Evolutionary conservation across 306 rosid genomes (phyloP), one percentile per base, ranked within the genome.

Genomic region (Cicer yamashitae): DNA sequence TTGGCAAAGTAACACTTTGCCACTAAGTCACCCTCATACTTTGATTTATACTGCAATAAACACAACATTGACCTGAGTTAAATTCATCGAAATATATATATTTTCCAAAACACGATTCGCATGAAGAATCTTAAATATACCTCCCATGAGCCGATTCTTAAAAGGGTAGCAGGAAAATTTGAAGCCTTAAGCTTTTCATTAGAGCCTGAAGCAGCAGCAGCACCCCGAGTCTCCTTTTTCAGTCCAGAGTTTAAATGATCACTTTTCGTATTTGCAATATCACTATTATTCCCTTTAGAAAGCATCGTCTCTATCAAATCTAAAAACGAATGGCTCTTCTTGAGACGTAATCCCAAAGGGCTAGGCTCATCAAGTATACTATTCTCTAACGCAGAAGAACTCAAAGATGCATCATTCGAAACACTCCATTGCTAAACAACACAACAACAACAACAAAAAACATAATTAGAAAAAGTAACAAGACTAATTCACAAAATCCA

Each of bases 1-100:
- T 91, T 93, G 5, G 97, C 98, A 79, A 89, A 93, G 78, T 93
- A 93, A 83, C 93, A 93, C 72, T 93, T 93, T 2, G 93, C 96
- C 70, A 93, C 98, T 64, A 93, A 85, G 77, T 93, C 96, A 46
- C 98, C 97, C 75, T 93, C 98, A 8, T 93, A 83, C 79, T 89
- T 88, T 9, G 98, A 93, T 78, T 81, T 88, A 70, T 91, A 93
- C 98, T 93, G 93, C 81, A 72, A 74, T 12, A 74, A 53, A 52
- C 40, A 63, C 51, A 79, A 70, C 20, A 22, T 18, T 8, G 13
- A 46, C 51, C 80, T 47, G 40, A 10, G 43, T 30, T 25, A 65
- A 69, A 48, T 34, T 14, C 8, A 78, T 60, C 0, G 8, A 62
- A 61, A 69, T 62, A 13, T 3, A 11, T 0, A 17, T 2, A 44